Conservation (phyloP, 2,329 filamentous ascomycete species). For the Coniochaeta prunicola region DNA sequence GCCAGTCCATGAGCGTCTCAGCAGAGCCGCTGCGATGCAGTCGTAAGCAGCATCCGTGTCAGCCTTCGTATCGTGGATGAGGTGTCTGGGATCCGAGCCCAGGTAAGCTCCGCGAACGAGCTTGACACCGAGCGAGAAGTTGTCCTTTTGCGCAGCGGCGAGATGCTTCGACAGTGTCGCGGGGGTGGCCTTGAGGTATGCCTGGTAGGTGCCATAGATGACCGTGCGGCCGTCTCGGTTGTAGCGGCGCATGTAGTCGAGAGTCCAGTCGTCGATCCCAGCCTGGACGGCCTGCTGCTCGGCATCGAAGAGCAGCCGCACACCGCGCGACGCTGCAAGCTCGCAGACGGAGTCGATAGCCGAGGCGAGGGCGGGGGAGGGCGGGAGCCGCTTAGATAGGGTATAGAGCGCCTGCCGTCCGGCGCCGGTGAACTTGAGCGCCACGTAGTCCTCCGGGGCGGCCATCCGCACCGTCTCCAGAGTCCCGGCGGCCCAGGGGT, state of each 20-base stretch:
- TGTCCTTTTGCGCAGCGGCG: slow-evolving; percentile 45
- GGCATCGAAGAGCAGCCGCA: slow-evolving; percentile 76
- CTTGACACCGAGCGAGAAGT: slow-evolving; percentile 66
- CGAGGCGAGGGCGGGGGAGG: slow-evolving; percentile 55
- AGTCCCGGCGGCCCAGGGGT: slow-evolving; percentile 66
- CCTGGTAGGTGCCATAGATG: slow-evolving; percentile 76
- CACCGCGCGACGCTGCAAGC: slow-evolving; percentile 59
- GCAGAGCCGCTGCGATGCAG: slow-evolving; percentile 57
- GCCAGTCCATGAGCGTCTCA: slow-evolving; percentile 55
- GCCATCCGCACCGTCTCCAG: slow-evolving; percentile 68
- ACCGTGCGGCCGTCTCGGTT: slow-evolving; percentile 58
- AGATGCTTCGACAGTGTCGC: slow-evolving; percentile 53
- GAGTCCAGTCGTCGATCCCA: slow-evolving; percentile 74
- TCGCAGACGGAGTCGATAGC: slow-evolving; percentile 71
- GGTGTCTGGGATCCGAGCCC: slow-evolving; percentile 58
- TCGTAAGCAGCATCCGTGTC: slow-evolving; percentile 70
- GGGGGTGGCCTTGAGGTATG: slow-evolving; percentile 62
- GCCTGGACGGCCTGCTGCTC: slow-evolving; percentile 74
- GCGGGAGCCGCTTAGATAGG: slow-evolving; percentile 54
- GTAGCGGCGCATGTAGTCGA: slow-evolving; percentile 69
- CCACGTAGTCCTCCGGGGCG: slow-evolving; percentile 60
- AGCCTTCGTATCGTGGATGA: slow-evolving; percentile 66
- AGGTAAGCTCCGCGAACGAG: slow-evolving; percentile 71
- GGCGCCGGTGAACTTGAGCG: slow-evolving; percentile 72
- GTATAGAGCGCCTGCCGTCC: slow-evolving; percentile 64